Evolutionary conservation across 2,329 filamentous ascomycete genomes (phyloP).

Genomic region (Phyllosticta citrichinensis): DNA sequence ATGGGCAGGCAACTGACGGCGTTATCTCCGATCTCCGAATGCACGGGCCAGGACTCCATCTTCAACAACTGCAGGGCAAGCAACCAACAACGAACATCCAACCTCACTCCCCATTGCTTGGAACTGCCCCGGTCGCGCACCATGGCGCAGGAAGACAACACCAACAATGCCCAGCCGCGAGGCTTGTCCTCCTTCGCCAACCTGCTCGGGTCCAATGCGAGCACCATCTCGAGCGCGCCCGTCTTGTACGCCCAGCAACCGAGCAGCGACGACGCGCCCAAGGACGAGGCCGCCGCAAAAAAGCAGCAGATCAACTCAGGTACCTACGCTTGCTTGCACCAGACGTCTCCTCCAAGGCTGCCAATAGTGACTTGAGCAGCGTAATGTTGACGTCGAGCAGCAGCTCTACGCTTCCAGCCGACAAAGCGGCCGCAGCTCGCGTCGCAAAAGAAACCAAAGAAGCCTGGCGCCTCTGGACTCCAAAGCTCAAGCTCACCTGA

Average conservation of each 20-base stretch:
- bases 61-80: neutral
- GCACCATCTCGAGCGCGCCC: slow-evolving; percentile 69
- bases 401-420: slow-evolving; percentile 66
- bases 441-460: slow-evolving; percentile 54
- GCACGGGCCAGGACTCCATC: neutral
- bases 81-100: neutral
- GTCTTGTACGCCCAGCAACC: slow-evolving; percentile 54
- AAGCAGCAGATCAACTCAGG: slow-evolving; percentile 55
- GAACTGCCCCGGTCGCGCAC: neutral
- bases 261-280: slow-evolving; percentile 37
- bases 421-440: slow-evolving; percentile 57
- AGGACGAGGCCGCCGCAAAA: slow-evolving; percentile 35
- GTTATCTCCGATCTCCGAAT: neutral
- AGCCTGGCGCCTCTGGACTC: slow-evolving; percentile 23
- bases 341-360: slow-evolving; percentile 14
- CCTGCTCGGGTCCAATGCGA: slow-evolving; percentile 52
- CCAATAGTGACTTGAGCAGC: slow-evolving; percentile 10
- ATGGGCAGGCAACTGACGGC: neutral
- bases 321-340: slow-evolving; percentile 35
- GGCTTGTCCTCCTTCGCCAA: slow-evolving; percentile 72
- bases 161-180: slow-evolving; percentile 4
- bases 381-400: slow-evolving; percentile 9
- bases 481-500: slow-evolving; percentile 14
- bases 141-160: slow-evolving; percentile 7
- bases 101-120: neutral